Evolutionary conservation across 176 grass and related monocot genomes (phyloP), one percentile per base, ranked within the genome.

Genomic region (Rhynchospora tenuis): DNA sequence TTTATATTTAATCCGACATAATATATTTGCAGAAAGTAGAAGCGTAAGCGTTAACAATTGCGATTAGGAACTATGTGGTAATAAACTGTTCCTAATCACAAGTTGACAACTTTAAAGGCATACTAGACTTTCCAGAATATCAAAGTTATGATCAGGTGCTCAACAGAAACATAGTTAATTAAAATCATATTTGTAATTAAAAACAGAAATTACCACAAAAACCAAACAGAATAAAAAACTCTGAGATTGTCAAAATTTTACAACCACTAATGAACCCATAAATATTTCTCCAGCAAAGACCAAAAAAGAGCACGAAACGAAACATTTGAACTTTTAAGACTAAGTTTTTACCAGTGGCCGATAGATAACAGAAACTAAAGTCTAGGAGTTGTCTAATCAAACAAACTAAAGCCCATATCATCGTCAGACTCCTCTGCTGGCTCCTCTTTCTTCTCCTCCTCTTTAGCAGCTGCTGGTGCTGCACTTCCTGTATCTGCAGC

Each of bases 361-460:
- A 71, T 4, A 44, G 38, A n/a, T 71, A 76, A 19, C 17, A 77
- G 23, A 31, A 56, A 77, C 73, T 77, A 77, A 28, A 29, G 14
- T 7, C 50, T 77, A 77, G 23, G 22, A 15, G 42, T 22, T 45
- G 55, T 43, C 61, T 95, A 90, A 55, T 95, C 93, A 6, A 95
- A 95, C 79, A 95, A 65, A 27, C 87, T 84, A 46, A 95, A 89
- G 51, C 93, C 93, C 88, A 95, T 81, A 59, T 92, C 93, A 2
- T 95, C 93, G 1, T 64, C 80, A 4, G 80, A 65, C 43, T 82
- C 80, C 57, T 82, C 80, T 67, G 38, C 86, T 0, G 88, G 86
- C 56, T 95, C 93, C 0, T 92, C 88, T 73, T 89, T 90, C 84
- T 94, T 95, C 73, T 87, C 93, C 42, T 90, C 93, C 67, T 81